Evolutionary conservation across 2,329 filamentous ascomycete genomes (phyloP).

Genomic region (Trichoderma sp.): DNA sequence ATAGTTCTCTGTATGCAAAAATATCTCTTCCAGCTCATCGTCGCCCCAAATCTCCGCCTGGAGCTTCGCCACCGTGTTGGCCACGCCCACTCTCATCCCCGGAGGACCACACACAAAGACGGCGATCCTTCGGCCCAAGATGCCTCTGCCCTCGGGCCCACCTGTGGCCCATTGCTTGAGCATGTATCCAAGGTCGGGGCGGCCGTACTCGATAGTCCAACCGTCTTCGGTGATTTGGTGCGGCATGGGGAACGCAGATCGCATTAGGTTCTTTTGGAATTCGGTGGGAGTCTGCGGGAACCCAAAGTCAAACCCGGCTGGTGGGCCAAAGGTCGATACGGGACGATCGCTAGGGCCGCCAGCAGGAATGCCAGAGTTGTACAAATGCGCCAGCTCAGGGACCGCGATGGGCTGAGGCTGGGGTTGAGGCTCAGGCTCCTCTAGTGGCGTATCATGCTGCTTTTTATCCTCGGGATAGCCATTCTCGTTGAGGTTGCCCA

Average conservation of each 20-base stretch:
- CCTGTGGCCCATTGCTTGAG: slow-evolving; percentile 76
- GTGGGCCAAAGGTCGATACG: slow-evolving; percentile 57
- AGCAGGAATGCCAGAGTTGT: slow-evolving; percentile 43
- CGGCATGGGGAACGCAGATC: slow-evolving; percentile 77
- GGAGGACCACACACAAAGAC: slow-evolving; percentile 93
- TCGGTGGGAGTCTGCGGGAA: slow-evolving; percentile 82
- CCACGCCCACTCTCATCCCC: slow-evolving; percentile 81
- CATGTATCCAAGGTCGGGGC: slow-evolving; percentile 85
- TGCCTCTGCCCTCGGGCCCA: slow-evolving; percentile 62
- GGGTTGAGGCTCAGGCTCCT: slow-evolving; percentile 27
- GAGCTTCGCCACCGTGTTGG: slow-evolving; percentile 77
- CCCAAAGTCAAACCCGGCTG: slow-evolving; percentile 71
- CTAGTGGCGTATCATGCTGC: slow-evolving; percentile 27
- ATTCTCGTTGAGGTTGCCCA: slow-evolving; percentile 28
- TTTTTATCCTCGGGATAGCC: slow-evolving; percentile 45
- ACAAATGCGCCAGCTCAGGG: slow-evolving; percentile 58
- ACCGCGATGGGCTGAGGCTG: slow-evolving; percentile 36
- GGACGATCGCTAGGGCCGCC: slow-evolving; percentile 40
- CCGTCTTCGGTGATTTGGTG: slow-evolving; percentile 66
- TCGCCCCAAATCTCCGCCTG: slow-evolving; percentile 83
- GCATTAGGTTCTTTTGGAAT: slow-evolving; percentile 86
- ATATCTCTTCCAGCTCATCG: slow-evolving; percentile 80
- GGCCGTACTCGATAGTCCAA: slow-evolving; percentile 89
- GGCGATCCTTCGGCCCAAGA: slow-evolving; percentile 76
- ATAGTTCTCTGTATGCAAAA: slow-evolving; percentile 93